Evolutionary conservation across 441 rosid genomes (phyloP).

Genomic region (Daphne laureola): DNA sequence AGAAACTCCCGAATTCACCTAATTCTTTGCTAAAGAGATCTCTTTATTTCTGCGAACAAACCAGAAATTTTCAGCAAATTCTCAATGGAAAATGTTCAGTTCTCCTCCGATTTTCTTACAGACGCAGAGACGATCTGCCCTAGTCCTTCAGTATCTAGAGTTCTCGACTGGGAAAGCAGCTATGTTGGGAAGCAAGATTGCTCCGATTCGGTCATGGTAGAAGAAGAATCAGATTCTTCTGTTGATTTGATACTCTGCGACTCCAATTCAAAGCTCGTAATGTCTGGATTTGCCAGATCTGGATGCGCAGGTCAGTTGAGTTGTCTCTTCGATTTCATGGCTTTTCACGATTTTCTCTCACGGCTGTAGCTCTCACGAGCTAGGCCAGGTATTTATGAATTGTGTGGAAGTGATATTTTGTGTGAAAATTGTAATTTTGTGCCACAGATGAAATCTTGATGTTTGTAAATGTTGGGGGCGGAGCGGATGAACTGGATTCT

Average conservation of each 20-base stretch:
- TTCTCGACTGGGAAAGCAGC: no score
- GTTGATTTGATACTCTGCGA: constrained; percentile 66
- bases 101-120: no score
- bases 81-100: no score
- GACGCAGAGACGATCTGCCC: no score
- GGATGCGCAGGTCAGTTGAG: constrained; percentile 36
- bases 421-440: constrained; percentile 3
- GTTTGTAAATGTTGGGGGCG: constrained; percentile 79
- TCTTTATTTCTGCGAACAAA: no score
- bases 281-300: constrained; percentile 43
- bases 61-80: no score
- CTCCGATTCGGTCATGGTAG: constrained; percentile 25
- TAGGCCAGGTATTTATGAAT: background rate
- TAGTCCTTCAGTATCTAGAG: no score
- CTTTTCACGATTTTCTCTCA: background rate
- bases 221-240: constrained; percentile 26
- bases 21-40: no score
- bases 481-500: constrained; percentile 34
- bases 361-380: background rate
- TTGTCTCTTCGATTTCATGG: background rate
- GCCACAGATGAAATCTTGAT: constrained; percentile 49
- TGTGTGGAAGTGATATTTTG: background rate
- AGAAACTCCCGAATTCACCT: no score
- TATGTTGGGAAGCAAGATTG: no score
- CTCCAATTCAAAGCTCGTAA: constrained; percentile 51